phyloP scores from a whole-genome alignment of 148 eudicot species.

The Rhododendron vialii region DNA sequence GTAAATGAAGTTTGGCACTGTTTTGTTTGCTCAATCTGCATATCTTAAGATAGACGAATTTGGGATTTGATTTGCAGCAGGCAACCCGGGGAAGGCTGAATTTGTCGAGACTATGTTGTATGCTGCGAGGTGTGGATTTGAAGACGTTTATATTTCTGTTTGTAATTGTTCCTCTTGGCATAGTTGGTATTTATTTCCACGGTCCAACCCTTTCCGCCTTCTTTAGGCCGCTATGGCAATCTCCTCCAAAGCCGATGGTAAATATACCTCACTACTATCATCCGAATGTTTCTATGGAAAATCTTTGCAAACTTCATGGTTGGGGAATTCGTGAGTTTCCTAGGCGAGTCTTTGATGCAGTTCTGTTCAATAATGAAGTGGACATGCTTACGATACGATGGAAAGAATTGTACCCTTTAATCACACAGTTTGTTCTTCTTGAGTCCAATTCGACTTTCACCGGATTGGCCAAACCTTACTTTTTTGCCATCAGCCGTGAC shows the following conservation, averaged over 20 bases:
- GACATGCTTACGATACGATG: constrained; percentile 58
- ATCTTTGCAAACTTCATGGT: constrained; percentile 59
- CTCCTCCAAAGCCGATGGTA: constrained; percentile 51
- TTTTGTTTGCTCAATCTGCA: background rate
- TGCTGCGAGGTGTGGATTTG: constrained; percentile 34
- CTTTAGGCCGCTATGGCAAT: constrained; percentile 51
- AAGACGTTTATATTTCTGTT: constrained; percentile 25
- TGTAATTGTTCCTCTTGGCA: constrained; percentile 28
- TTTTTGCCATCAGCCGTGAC: constrained; percentile 26
- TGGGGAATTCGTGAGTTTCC: constrained; percentile 54
- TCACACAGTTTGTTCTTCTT: constrained; percentile 52
- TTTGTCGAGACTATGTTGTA: constrained; percentile 40
- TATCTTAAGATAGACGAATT: background rate
- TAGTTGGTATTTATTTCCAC: constrained; percentile 38
- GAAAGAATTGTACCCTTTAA: constrained; percentile 56
- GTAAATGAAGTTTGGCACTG: background rate
- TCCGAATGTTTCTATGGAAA: constrained; percentile 39
- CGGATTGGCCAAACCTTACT: constrained; percentile 32
- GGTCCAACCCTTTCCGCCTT: constrained; percentile 55
- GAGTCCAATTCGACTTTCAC: constrained; percentile 66
- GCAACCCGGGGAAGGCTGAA: constrained; percentile 19
- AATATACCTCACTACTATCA: constrained; percentile 44
- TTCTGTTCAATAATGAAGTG: constrained; percentile 52
- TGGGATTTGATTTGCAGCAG: constrained; percentile 22
- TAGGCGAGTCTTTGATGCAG: constrained; percentile 57